Percentiles rank a stretch among this genome's conserved stretches.
Evolutionary conservation across 1,284 basidiomycete genomes (phyloP).

Genomic region (Schizopora paradoxa): DNA sequence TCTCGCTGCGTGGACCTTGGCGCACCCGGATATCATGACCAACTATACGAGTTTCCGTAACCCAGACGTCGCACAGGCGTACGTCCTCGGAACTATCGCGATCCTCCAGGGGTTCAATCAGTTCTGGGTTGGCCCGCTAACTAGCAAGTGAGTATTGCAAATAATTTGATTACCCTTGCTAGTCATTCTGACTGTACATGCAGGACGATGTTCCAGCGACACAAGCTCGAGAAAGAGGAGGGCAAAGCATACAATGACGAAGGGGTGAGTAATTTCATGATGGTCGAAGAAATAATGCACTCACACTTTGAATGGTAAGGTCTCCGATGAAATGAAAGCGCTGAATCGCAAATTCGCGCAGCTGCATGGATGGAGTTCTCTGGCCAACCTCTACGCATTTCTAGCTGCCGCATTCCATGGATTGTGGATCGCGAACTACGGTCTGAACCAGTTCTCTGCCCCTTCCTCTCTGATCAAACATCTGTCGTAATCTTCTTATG

Average conservation of each 20-base stretch:
- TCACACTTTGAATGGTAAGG: constrained; percentile 33
- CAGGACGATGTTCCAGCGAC: constrained; percentile 69
- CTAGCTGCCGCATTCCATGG: constrained; percentile 67
- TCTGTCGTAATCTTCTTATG: no score
- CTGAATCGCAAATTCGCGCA: constrained; percentile 59
- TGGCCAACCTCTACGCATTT: constrained; percentile 59
- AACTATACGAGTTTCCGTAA: constrained; percentile 42
- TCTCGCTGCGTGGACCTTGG: constrained; percentile 55
- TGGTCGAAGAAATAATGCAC: constrained; percentile 5
- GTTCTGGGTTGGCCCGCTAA: constrained; percentile 58
- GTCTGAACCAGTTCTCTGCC: constrained; percentile 29
- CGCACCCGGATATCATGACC: constrained; percentile 57
- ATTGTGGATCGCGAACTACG: constrained; percentile 58
- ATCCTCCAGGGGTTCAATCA: constrained; percentile 51
- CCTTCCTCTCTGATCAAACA: no score
- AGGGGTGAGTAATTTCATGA: constrained; percentile 40
- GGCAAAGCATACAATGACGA: constrained; percentile 61
- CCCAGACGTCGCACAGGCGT: constrained; percentile 68
- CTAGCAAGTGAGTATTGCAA: constrained; percentile 49
- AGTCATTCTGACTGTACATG: constrained; percentile 6
- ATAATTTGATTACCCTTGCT: background rate
- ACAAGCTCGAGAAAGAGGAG: constrained; percentile 70
- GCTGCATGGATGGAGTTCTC: constrained; percentile 64
- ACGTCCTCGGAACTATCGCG: constrained; percentile 48
- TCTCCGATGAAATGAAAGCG: constrained; percentile 63